Base-by-base conservation (phyloP, 495 filamentous ascomycete genomes). In the Penicillium bovifimosum region DNA sequence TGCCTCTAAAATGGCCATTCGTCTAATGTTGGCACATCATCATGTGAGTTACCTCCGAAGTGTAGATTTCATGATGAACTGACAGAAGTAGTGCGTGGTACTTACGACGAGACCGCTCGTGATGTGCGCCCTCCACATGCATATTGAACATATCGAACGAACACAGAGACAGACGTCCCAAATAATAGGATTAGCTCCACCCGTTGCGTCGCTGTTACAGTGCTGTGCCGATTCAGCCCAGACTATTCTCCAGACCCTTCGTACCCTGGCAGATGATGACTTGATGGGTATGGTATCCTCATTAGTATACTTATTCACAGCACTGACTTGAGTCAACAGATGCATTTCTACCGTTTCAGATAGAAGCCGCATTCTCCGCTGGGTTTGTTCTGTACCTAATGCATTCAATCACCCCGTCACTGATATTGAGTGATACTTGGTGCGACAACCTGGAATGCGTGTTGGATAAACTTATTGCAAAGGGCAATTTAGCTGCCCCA, bases 121-220 rank as follows among this genome's bases (percentile, higher is more conserved):
- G 3, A 68, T 68, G 65, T 68, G 65, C 42, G 59, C 63, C 28
- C 52, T 68, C 1, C 59, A 68, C 33, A 64, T 68, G 56, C 63
- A 66, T 24, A 64, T 66, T 6, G 62, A 65, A 31, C 48, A 66
- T 28, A 64, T 66, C 5, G 62, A 65, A 31, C 48, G 60, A 8
- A 53, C 62, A 1, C 56, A 64, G 28, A 57, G 53, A 46, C 50
- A 57, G 13, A 46, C 48, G 13, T 64, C 59, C 2, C 56, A 59
- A 38, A 60, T 40, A 8, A 60, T 66, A 11, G 53, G 41, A 4
- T 42, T 64, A 1, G 42, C 61, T 2, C 44, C 54, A 0, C 61
- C 61, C 1, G 66, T 69, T 6, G 55, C 63, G 6, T 69, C 66
- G 4, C 59, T 69, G 10, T 34, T 69, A 16, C 63, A 63, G 38